Base-by-base conservation (phyloP, 352 stramenopile genomes). In the Phytopythium litorale region DNA sequence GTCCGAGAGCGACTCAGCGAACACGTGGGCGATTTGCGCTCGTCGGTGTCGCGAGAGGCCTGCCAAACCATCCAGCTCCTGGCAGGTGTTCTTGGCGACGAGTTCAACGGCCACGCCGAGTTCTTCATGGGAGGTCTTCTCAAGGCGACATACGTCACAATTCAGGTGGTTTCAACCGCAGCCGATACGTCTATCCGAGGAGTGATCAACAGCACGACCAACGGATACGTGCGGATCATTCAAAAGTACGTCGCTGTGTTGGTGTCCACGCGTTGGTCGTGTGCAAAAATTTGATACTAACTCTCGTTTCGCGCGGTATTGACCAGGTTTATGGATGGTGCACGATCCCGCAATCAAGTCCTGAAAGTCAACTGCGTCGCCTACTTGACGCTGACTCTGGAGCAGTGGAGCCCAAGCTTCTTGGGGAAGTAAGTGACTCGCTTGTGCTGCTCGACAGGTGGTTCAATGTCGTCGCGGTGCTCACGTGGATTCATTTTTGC, bases 61-160 rank as follows among this genome's bases (percentile, higher is more conserved):
- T 95, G 87, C 13, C 63, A 78, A 53, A 87, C 84, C 3, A 88
- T 95, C 25, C 73, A 89, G 46, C 76, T 62, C 13, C 63, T 95
- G 1, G 82, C 84, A 13, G 78, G 76, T 51, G 65, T 68, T 18
- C 61, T 95, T 6, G 69, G 70, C 12, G 87, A 95, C 40, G 83
- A 89, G 5, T 95, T 93, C 53, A 90, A 92, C 33, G 30, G 65
- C 1, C 81, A 92, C 59, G 87, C 84, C n/a, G 87, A 95, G 33
- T 75, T 76, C 51, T 92, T 73, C 64, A 71, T 92, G 33, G 75
- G 63, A 1, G 85, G 78, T 52, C 45, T 94, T n/a, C 61, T 95
- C 32, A 95, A 95, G 61, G 79, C 81, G 16, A 92, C 84, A n/a
- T 92, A 87, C 53, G 83, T 95, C n/a, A 95, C 84, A 28, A 95